Evolutionary conservation across 2,329 filamentous ascomycete species (phyloP), one percentile per base, ranked within the genome.

Genomic region (Penicillium oxalicum): DNA sequence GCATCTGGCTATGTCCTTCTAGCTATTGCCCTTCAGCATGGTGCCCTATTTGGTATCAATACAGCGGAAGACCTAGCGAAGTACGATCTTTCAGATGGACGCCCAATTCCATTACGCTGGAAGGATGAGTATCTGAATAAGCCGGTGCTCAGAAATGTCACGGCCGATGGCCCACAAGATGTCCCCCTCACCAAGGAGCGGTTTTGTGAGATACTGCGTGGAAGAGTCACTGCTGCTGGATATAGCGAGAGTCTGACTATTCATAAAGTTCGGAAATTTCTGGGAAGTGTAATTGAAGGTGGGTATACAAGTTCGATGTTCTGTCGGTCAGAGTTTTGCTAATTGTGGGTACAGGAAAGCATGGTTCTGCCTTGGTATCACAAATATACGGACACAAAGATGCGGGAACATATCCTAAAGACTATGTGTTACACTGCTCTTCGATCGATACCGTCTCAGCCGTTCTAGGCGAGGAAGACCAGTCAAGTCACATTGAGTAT

Each of bases 361-460:
- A 59, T 53, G 38, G 50, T 26, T 59, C 57, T 48, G 50, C 52
- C 40, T 44, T 49, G 12, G 53, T 59, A 50, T 59, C 55, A 13
- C 35, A 58, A 26, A 59, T 59, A 28, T 59, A 58, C 33, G 26
- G 46, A 36, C 40, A 59, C 28, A 50, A 50, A 50, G 45, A 45
- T 45, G 36, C 45, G 13, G 37, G 37, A 29, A 59, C 43, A 29
- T 58, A 58, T 36, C 50, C 50, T 13, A 48, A 51, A 45, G 36
- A 58, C 6, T 59, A 59, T 44, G 26, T 51, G 12, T 49, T 51
- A 42, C 46, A 57, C 39, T 60, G 40, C 51, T 60, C 50, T 43
- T 57, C 45, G 11, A 56, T 58, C 24, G 32, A 60, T 50, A 56
- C 47, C 9, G 53, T 60, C 34, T 47, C 52, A 29, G 47, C 55